These are phyloP conservation scores for Myxozyma neotropica DNA, from an alignment of 805 yeast genomes.

Conservation along the genomic window DNA sequence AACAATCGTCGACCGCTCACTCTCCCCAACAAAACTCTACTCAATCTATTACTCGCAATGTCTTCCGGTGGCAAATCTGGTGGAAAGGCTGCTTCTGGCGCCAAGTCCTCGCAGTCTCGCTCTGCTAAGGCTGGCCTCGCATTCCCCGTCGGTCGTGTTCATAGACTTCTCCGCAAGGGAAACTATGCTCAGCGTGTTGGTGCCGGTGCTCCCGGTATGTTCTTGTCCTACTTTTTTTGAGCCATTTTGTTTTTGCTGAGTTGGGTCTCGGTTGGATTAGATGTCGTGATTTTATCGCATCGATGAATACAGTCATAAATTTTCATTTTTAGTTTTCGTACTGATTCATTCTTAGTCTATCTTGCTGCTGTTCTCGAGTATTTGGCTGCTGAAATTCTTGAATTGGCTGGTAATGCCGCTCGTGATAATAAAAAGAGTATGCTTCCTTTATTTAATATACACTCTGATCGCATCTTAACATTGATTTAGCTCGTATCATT, in stretches of 20 bases:
- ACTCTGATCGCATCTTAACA: neutral
- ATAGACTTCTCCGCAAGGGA: constrained; percentile 94
- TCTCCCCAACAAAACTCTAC: constrained; percentile 4
- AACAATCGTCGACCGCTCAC: neutral
- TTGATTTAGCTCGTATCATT: constrained; percentile 75
- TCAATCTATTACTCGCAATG: constrained; percentile 40
- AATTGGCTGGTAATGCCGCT: constrained; percentile 98
- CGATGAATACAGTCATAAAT: too few species aligned
- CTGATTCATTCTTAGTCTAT: constrained; percentile 50
- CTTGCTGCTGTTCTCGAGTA: constrained; percentile 95
- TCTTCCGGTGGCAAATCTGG: constrained; percentile 67
- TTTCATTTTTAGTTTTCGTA: too few species aligned
- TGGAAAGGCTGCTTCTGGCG: constrained; percentile 85
- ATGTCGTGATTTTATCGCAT: too few species aligned
- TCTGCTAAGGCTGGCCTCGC: constrained; percentile 98
- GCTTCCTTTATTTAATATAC: constrained; percentile 1
- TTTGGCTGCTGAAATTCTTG: constrained; percentile 94
- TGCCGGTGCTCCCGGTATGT: constrained; percentile 86
- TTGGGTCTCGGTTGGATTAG: neutral
- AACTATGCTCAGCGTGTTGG: constrained; percentile 98
- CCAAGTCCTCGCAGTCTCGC: constrained; percentile 96
- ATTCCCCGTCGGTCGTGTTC: constrained; percentile 99
- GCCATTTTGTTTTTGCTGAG: neutral
- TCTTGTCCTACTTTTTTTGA: neutral
- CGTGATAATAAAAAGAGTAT: constrained; percentile 90